phyloP scores from a whole-genome alignment of 2,329 filamentous ascomycete genomes.

The Elsinoe perseae region DNA sequence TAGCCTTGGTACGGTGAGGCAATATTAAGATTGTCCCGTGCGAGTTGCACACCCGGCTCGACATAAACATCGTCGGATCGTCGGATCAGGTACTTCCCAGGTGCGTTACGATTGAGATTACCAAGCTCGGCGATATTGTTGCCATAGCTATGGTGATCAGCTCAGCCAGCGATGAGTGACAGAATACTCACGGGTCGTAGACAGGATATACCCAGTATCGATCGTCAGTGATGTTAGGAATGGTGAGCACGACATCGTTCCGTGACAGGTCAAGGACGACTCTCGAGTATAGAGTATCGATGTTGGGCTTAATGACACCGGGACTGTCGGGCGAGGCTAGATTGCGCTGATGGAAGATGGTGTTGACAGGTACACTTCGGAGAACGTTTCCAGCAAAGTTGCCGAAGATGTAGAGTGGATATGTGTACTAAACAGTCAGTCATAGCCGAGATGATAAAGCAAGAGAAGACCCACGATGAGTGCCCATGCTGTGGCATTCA shows the following conservation, averaged over 20 bases:
- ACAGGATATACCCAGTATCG: conserved; percentile 17
- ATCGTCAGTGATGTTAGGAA: conserved; percentile 15
- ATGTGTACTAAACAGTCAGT: not conserved
- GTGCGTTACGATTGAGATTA: conserved; percentile 9
- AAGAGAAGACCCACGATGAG: not conserved
- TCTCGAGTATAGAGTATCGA: not conserved
- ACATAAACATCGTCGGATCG: conserved; percentile 12
- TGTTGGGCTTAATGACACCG: not conserved
- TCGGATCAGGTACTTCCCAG: conserved; percentile 19
- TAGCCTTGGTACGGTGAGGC: conserved; percentile 1
- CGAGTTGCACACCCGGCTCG: not conserved
- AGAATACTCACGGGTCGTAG: conserved; percentile 15
- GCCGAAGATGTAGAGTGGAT: conserved; percentile 6
- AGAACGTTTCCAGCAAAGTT: conserved; percentile 15
- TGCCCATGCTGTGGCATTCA: not conserved
- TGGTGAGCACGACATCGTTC: conserved; percentile 32
- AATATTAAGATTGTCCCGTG: not conserved
- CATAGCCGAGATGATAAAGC: no score
- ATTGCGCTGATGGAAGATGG: conserved; percentile 16
- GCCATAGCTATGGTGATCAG: conserved; percentile 7
- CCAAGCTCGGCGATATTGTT: conserved; percentile 18
- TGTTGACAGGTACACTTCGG: conserved; percentile 6
- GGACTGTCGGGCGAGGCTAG: conserved; percentile 12
- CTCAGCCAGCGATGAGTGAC: no score
- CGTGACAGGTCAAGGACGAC: conserved; percentile 18